A percentile compares a stretch with the other conserved stretches of the same genome.
Evolutionary conservation across 257 asterid genomes (phyloP).

Genomic region (Buddleja alternifolia): DNA sequence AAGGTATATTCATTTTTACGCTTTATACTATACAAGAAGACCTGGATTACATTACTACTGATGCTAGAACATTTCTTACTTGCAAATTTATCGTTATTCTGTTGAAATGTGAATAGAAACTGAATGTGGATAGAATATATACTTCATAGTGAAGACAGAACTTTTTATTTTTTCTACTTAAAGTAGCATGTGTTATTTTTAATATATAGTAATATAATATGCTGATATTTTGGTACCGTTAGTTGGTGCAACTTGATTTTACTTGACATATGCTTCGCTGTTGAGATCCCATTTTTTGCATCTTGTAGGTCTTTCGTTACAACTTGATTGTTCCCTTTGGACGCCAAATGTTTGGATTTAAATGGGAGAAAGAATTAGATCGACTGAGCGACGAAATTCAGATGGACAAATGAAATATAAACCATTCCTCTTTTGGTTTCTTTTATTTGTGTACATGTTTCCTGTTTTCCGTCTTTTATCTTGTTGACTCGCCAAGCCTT

Average conservation of each 20-base stretch:
- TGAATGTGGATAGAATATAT: too few species aligned
- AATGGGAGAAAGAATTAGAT: constrained; percentile 85
- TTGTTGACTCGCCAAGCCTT: neutral
- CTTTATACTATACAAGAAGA: neutral
- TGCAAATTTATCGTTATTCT: neutral
- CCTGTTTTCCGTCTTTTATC: neutral
- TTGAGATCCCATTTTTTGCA: neutral
- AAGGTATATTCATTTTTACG: constrained; percentile 46
- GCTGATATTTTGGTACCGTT: neutral
- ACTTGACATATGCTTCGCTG: neutral
- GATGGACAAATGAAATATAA: constrained; percentile 33
- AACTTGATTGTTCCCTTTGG: constrained; percentile 90
- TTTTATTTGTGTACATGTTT: neutral
- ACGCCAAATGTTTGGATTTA: constrained; percentile 77
- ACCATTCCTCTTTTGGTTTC: neutral
- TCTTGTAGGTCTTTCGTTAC: constrained; percentile 69
- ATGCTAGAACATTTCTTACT: neutral
- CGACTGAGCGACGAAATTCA: constrained; percentile 51
- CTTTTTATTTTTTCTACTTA: too few species aligned
- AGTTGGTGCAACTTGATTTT: neutral
- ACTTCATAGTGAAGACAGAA: too few species aligned
- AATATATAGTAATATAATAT: neutral
- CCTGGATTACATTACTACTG: neutral
- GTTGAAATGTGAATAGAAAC: too few species aligned
- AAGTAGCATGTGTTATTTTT: neutral